phyloP scores from a whole-genome alignment of 805 yeast genomes.

The Cyberlindnera meyerae region DNA sequence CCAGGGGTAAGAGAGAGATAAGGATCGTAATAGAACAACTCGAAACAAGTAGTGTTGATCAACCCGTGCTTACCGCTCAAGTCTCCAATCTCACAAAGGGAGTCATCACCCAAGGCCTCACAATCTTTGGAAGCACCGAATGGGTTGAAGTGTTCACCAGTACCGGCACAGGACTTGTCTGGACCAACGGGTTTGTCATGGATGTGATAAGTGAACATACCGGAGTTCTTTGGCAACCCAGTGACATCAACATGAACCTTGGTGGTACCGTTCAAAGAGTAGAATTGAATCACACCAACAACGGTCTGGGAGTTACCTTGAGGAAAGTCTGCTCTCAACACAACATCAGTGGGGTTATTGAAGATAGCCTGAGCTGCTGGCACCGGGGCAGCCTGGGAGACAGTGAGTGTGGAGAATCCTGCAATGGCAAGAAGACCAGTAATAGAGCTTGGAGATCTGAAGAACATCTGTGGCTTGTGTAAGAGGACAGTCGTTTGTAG shows the following conservation, averaged over 20 bases:
- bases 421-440: too few relatives aligned
- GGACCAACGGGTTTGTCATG: constrained; percentile 54
- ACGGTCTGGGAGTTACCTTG: constrained; percentile 30
- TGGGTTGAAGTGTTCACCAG: constrained; percentile 62
- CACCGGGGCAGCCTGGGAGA: too few relatives aligned
- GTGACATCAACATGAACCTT: constrained; percentile 67
- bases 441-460: too few relatives aligned
- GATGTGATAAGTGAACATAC: constrained; percentile 67
- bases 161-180: constrained; percentile 47
- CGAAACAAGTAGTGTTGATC: constrained; percentile 66
- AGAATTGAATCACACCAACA: constrained; percentile 54
- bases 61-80: constrained; percentile 75
- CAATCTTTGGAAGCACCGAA: constrained; percentile 51
- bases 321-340: constrained; percentile 29
- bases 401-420: too few relatives aligned
- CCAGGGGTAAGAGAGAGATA: constrained; percentile 56
- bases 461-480: too few relatives aligned
- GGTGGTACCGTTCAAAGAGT: constrained; percentile 53
- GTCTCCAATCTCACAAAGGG: constrained; percentile 67
- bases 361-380: too few relatives aligned
- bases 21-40: constrained; percentile 57
- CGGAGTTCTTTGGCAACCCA: constrained; percentile 61
- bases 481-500: too few relatives aligned
- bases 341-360: constrained; percentile 23
- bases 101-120: constrained; percentile 44